Evolutionary conservation across 2,329 filamentous ascomycete species (phyloP).

Genomic region (Aspergillus japonicus): DNA sequence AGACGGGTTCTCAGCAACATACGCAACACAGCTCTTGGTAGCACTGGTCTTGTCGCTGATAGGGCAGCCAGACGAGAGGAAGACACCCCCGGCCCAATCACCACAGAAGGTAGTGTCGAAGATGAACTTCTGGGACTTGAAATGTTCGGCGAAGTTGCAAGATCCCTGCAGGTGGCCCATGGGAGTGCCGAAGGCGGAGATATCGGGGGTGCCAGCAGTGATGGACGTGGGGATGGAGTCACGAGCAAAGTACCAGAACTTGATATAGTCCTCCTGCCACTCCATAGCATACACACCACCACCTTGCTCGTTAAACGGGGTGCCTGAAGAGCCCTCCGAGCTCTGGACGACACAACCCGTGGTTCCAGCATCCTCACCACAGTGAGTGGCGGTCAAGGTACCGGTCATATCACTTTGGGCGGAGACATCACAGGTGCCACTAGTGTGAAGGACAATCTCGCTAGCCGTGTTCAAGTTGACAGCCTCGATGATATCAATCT

Average conservation of each 20-base stretch:
- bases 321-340: slow-evolving; percentile 48
- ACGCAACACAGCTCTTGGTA: slow-evolving; percentile 68
- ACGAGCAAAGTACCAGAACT: slow-evolving; percentile 55
- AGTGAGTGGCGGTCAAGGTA: slow-evolving; percentile 48
- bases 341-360: slow-evolving; percentile 45
- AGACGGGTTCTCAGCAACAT: slow-evolving; percentile 67
- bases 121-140: slow-evolving; percentile 44
- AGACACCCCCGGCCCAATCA: slow-evolving; percentile 54
- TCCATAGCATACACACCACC: slow-evolving; percentile 54
- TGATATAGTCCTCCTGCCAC: slow-evolving; percentile 47
- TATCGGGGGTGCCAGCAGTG: slow-evolving; percentile 43
- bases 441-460: slow-evolving; percentile 52
- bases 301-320: slow-evolving; percentile 51
- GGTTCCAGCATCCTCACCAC: slow-evolving; percentile 43
- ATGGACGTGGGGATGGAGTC: slow-evolving; percentile 48
- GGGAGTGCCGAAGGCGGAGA: slow-evolving; percentile 47
- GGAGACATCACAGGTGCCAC: slow-evolving; percentile 43
- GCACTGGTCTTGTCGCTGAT: slow-evolving; percentile 60
- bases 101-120: slow-evolving; percentile 57
- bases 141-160: slow-evolving; percentile 43
- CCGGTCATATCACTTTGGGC: slow-evolving; percentile 50
- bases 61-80: slow-evolving; percentile 49
- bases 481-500: slow-evolving; percentile 55
- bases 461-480: slow-evolving; percentile 48
- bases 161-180: slow-evolving; percentile 45